Base-by-base conservation (phyloP, 768 basidiomycete genomes). In the Kwoniella pini region DNA sequence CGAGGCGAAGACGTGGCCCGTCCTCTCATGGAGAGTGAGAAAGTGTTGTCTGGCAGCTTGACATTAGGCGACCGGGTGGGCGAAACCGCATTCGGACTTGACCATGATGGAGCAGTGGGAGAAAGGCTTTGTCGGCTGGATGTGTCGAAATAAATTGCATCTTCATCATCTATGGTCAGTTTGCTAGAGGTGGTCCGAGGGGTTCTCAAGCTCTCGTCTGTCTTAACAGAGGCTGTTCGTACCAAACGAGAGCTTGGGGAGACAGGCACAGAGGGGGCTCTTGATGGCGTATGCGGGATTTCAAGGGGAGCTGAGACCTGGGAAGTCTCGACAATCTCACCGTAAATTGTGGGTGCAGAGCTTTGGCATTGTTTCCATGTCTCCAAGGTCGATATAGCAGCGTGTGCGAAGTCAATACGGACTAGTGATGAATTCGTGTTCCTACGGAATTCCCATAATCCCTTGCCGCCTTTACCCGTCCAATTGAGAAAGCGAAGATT, bases 401-500 rank as follows among this genome's bases (percentile, higher is more conserved):
- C 33, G 46, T 62, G 61, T 5, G 26, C 39, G 50, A 67, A 67
- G 11, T 36, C 13, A n/a, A 67, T 42, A 17, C 50, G 46, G 31
- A 59, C 36, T 4, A 53, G 9, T 26, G 13, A 28, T 6, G 52
- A 48, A 21, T 38, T 15, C 24, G 28, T 22, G 22, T 55, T 51
- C 11, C 55, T 30, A 9, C 6, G 9, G 53, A 63, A 54, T 1
- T 6, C 22, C 67, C 67, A 68, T 30, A 28, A n/a, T 12, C 67
- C 67, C 55, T 60, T 57, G 10, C 63, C 67, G 19, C 60, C 60
- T 39, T 55, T 27, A 4, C 66, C 66, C 1, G 40, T 53, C 67
- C 63, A 68, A 1, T 21, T 26, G 2, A 68, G n/a, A 12, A 12
- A 13, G 9, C 26, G 19, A 12, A 68, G 48, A 10, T 38, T 21